These are phyloP conservation scores for Fusarium sarcochroum DNA, from an alignment of 2,329 filamentous ascomycete species.

Conservation along the genomic window DNA sequence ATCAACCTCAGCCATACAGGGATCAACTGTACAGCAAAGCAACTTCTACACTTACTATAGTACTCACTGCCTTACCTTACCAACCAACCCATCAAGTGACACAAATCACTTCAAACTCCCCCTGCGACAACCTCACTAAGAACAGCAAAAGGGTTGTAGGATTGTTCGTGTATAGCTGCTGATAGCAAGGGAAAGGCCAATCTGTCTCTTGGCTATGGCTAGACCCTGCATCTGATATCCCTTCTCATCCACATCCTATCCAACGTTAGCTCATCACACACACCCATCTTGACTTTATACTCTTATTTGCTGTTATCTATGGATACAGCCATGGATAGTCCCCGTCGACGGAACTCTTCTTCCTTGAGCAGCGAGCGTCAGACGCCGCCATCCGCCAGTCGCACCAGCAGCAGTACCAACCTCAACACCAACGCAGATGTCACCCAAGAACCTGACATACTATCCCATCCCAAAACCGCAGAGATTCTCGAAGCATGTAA, in stretches of 20 bases:
- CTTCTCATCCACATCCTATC: constrained; percentile 8
- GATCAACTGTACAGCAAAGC: constrained; percentile 28
- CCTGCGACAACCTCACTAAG: constrained; percentile 13
- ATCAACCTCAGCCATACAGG: constrained; percentile 36
- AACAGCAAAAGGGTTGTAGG: neutral
- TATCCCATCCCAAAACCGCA: constrained; percentile 52
- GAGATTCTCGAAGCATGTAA: constrained; percentile 70
- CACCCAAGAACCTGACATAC: constrained; percentile 29
- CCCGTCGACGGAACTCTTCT: constrained; percentile 6
- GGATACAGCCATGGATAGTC: constrained; percentile 28
- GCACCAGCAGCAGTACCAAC: constrained; percentile 26
- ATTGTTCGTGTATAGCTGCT: neutral
- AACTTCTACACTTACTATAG: constrained; percentile 10
- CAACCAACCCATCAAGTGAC: constrained; percentile 28
- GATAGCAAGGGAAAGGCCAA: constrained; percentile 1
- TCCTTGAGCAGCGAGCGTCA: constrained; percentile 19
- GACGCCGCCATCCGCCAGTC: constrained; percentile 22
- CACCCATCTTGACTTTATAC: neutral
- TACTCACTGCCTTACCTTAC: constrained; percentile 3
- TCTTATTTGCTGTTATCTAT: constrained; percentile 6
- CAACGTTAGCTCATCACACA: neutral
- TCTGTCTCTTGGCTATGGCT: constrained; percentile 25
- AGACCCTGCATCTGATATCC: constrained; percentile 27
- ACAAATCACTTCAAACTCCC: constrained; percentile 24
- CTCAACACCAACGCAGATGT: constrained; percentile 31